Evolutionary conservation across 2,329 filamentous ascomycete species (phyloP), one percentile per base, ranked within the genome.

Genomic region (Exophiala oligosperma): DNA sequence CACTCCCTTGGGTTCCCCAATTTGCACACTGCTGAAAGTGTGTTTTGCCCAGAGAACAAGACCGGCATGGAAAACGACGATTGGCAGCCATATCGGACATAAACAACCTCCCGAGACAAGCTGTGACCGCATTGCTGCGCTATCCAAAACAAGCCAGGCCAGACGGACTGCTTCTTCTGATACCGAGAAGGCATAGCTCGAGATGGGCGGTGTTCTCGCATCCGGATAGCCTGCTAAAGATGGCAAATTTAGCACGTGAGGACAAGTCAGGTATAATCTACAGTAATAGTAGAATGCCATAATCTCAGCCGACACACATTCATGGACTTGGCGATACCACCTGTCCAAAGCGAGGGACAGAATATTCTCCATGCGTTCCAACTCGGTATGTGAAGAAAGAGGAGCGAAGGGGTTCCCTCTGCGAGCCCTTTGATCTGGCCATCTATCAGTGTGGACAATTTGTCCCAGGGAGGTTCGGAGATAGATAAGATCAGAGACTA

Each of bases 21-120:
- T 29, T 17, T 35, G 9, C 5, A n/a, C 9, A 4, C 12, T 29
- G 14, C 26, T 8, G 11, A 43, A 24, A 48, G 21, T 12, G 37
- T 24, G n/a, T 21, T 52, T 43, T 6, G 55, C 55, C 55, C 55
- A 57, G n/a, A 57, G 28, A 9, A 57, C 49, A 6, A 57, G 55
- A 50, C 29, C 55, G 2, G 55, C 55, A n/a, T 52, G 32, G 40
- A 57, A 57, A 14, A 57, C 55, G 2, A 48, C 32, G 32, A 57
- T 29, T 8, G 55, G 55, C 38, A 53, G 32, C 55, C 55, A 57
- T 24, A 52, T 28, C 3, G 55, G 38, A 29, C 55, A 57, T 26
- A 57, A 21, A 28, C 26, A 28, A 28, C 7, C 26, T 8, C 11
- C n/a, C 9, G 47, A 17, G 3, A 14, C 4, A 2, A 49, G 14